These are phyloP conservation scores for Ophiostoma himal-ulmi DNA, from an alignment of 2,329 filamentous ascomycete species.

Conservation along the genomic window DNA sequence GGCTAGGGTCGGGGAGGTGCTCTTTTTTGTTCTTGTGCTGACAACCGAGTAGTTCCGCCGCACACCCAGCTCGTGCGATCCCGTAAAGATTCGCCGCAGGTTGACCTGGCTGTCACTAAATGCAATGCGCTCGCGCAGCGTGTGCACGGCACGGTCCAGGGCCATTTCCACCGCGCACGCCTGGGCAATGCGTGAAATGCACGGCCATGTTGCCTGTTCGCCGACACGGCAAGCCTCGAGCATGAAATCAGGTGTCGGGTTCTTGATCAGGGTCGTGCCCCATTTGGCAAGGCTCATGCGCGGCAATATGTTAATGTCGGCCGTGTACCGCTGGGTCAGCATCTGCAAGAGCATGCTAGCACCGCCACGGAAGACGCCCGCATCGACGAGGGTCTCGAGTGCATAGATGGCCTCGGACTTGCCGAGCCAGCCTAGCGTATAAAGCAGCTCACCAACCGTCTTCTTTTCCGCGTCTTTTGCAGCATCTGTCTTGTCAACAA, in stretches of 20 bases:
- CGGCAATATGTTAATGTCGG: slow-evolving; percentile 76
- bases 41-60: slow-evolving; percentile 16
- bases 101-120: slow-evolving; percentile 62
- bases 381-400: slow-evolving; percentile 71
- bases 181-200: slow-evolving; percentile 76
- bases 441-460: slow-evolving; percentile 46
- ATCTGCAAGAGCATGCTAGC: slow-evolving; percentile 74
- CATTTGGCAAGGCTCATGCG: slow-evolving; percentile 27
- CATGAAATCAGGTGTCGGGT: slow-evolving; percentile 86
- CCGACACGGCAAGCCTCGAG: slow-evolving; percentile 67
- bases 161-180: slow-evolving; percentile 85
- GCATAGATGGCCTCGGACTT: slow-evolving; percentile 76
- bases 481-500: slow-evolving; percentile 66
- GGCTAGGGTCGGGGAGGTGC: neutral
- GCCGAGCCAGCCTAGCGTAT: slow-evolving; percentile 63
- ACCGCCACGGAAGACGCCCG: slow-evolving; percentile 73
- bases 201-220: slow-evolving; percentile 87
- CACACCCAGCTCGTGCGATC: slow-evolving; percentile 30
- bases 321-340: slow-evolving; percentile 84
- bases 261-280: slow-evolving; percentile 64
- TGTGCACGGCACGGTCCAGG: slow-evolving; percentile 67
- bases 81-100: slow-evolving; percentile 43
- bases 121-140: slow-evolving; percentile 60
- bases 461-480: neutral
- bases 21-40: neutral